Conservation (phyloP, 768 basidiomycete genomes). For the Phanerodontia chrysosporium region DNA sequence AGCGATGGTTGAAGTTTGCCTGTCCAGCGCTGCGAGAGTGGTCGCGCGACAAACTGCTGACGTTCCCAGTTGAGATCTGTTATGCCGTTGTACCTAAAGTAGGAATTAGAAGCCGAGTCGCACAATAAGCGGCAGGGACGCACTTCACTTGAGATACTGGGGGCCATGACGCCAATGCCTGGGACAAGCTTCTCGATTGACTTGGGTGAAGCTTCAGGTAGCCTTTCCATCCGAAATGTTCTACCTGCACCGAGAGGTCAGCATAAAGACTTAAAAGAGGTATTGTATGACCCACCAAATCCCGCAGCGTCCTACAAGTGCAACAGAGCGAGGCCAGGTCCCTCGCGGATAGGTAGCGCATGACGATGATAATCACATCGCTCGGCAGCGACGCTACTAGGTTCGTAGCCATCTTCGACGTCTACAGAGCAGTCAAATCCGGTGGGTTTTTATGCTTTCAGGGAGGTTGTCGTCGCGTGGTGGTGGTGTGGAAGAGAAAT, state of each 20-base stretch:
- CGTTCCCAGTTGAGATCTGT: conserved; percentile 51
- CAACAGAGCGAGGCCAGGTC: conserved; percentile 40
- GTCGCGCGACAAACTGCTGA: conserved; percentile 54
- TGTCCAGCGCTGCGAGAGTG: conserved; percentile 56
- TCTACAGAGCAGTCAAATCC: not conserved
- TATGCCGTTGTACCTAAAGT: conserved; percentile 41
- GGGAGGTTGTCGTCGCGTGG: not conserved
- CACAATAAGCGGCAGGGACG: not conserved
- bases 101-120: not conserved
- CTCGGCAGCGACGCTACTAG: conserved; percentile 33
- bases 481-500: not conserved
- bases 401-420: conserved; percentile 1
- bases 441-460: not conserved
- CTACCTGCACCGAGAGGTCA: conserved; percentile 40
- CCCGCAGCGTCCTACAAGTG: conserved; percentile 31
- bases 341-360: conserved; percentile 39
- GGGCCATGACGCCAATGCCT: conserved; percentile 41
- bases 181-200: conserved; percentile 48
- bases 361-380: conserved; percentile 53
- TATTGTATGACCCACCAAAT: conserved; percentile 37
- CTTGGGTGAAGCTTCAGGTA: conserved; percentile 49
- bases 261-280: conserved; percentile 1
- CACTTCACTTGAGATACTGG: conserved; percentile 36
- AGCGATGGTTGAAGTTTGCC: conserved; percentile 53
- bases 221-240: conserved; percentile 54